A percentile compares a stretch with the other conserved stretches of the same genome.
Evolutionary conservation across 441 rosid species (phyloP).

Genomic region (Hypseocharis bilobata): DNA sequence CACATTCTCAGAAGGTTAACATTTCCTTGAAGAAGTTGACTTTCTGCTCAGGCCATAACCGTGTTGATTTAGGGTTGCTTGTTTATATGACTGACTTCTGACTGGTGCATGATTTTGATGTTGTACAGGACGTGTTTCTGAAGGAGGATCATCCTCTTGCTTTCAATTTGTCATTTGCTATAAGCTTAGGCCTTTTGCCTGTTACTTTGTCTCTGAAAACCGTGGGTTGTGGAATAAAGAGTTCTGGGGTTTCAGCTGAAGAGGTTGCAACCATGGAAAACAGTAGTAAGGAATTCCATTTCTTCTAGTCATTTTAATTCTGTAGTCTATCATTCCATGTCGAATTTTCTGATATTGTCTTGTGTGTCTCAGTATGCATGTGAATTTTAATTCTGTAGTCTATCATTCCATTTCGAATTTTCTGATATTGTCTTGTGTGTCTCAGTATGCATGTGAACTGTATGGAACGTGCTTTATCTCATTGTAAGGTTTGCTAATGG

Average conservation of each 20-base stretch:
- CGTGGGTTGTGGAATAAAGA: slow-evolving; percentile 76
- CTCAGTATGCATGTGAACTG: background rate
- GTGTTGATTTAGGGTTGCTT: slow-evolving; percentile 16
- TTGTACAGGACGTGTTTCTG: slow-evolving; percentile 54
- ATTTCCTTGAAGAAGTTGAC: slow-evolving; percentile 15
- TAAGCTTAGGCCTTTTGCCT: slow-evolving; percentile 85
- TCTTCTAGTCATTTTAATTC: too few species aligned
- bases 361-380: too few species aligned
- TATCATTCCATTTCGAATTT: background rate
- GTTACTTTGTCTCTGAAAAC: slow-evolving; percentile 58
- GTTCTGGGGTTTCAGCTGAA: slow-evolving; percentile 59
- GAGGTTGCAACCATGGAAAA: slow-evolving; percentile 61
- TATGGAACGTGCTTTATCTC: background rate
- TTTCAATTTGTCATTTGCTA: slow-evolving; percentile 61
- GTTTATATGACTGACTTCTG: slow-evolving; percentile 23
- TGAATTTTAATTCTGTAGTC: slow-evolving; percentile 5
- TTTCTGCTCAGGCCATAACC: slow-evolving; percentile 11
- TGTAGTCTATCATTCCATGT: background rate
- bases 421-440: slow-evolving; percentile 1
- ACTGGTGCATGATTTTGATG: slow-evolving; percentile 20
- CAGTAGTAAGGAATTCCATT: slow-evolving; percentile 47
- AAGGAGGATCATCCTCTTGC: slow-evolving; percentile 90
- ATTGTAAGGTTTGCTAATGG: background rate
- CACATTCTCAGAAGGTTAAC: slow-evolving; percentile 63
- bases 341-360: background rate